These are phyloP conservation scores for Circinella umbellata DNA, from an alignment of 371 early-diverging fungal genomes.

Conservation along the genomic window DNA sequence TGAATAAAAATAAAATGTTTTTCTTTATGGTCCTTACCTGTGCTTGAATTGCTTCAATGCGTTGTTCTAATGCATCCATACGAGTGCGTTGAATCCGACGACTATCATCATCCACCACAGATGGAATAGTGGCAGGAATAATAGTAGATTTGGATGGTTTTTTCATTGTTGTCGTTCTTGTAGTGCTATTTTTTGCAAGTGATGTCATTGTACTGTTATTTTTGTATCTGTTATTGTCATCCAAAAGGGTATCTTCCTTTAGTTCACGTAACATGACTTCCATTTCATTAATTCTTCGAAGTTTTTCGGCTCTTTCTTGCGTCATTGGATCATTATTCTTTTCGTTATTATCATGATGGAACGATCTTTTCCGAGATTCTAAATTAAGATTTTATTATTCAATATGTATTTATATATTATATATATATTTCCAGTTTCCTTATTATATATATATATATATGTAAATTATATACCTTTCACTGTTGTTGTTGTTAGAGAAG, in stretches of 20 bases:
- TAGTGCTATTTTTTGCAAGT: neutral
- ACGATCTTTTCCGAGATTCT: neutral
- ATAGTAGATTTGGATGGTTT: neutral
- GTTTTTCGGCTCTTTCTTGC: neutral
- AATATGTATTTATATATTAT: neutral
- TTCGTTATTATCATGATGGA: neutral
- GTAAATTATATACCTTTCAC: no score
- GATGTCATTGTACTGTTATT: neutral
- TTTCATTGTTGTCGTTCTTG: neutral
- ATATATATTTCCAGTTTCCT: no score
- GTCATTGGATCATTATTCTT: neutral
- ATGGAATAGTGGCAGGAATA: no score
- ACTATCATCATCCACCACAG: neutral
- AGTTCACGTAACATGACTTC: slow-evolving; percentile 2
- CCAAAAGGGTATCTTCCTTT: neutral
- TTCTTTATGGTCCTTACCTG: slow-evolving; percentile 3
- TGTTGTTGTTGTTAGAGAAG: no score
- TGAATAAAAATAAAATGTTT: no score
- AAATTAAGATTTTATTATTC: neutral
- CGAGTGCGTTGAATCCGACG: slow-evolving; percentile 7
- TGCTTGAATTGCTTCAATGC: slow-evolving; percentile 14
- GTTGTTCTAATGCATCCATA: slow-evolving; percentile 13
- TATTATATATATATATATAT: no score
- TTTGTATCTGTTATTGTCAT: neutral
- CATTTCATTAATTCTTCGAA: neutral